These are phyloP conservation scores for Shiraia sp. DNA, from an alignment of 2,329 filamentous ascomycete species.

Conservation along the genomic window DNA sequence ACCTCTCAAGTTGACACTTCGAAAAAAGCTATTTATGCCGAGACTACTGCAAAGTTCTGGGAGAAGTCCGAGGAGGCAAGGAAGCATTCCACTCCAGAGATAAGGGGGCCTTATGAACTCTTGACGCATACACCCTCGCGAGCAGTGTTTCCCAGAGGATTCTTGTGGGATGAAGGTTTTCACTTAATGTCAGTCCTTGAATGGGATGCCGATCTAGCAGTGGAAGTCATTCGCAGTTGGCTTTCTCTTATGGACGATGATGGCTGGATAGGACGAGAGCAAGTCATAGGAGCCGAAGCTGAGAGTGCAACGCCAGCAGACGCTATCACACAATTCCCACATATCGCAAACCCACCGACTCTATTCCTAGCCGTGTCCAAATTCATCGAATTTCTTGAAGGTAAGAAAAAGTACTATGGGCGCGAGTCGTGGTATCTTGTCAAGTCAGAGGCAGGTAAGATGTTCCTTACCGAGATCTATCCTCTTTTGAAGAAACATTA, in stretches of 20 bases:
- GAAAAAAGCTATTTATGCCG: constrained; percentile 84
- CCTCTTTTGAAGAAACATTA: constrained; percentile 88
- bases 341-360: constrained; percentile 95
- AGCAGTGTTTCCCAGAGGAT: constrained; percentile 91
- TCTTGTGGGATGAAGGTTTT: constrained; percentile 97
- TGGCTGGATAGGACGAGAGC: constrained; percentile 94
- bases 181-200: constrained; percentile 86
- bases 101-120: constrained; percentile 81
- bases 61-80: constrained; percentile 81
- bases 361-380: constrained; percentile 83
- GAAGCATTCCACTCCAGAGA: constrained; percentile 65
- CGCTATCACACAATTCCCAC: constrained; percentile 91
- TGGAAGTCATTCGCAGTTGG: constrained; percentile 90
- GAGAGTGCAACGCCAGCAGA: constrained; percentile 86
- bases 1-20: constrained; percentile 83
- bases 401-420: constrained; percentile 54
- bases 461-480: constrained; percentile 75
- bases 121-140: constrained; percentile 88
- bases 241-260: constrained; percentile 92
- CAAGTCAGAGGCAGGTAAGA: constrained; percentile 65
- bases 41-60: constrained; percentile 93
- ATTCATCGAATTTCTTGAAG: constrained; percentile 64
- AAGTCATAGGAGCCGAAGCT: constrained; percentile 87
- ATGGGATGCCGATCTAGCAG: constrained; percentile 85
- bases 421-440: constrained; percentile 61